Conservation (phyloP, 176 grass and related monocot genomes). For the Paspalum notatum region DNA sequence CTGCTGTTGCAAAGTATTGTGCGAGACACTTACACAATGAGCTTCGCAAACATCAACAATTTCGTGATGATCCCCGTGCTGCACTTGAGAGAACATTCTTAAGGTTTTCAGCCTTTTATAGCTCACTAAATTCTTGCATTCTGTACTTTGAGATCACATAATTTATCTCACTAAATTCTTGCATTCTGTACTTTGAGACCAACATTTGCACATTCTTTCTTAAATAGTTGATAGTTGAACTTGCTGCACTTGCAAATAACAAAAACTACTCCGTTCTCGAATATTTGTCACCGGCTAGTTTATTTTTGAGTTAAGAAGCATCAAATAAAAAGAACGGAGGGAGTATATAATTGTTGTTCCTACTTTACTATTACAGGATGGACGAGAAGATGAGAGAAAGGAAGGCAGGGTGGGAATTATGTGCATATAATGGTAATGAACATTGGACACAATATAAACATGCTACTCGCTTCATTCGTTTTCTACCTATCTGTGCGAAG, state of each 20-base stretch:
- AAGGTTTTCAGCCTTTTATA: slow-evolving; percentile 31
- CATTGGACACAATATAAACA: neutral
- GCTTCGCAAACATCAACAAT: slow-evolving; percentile 10
- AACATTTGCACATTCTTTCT: neutral
- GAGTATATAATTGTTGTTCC: neutral
- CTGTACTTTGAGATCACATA: neutral
- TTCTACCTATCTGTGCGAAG: neutral
- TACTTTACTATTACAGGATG: slow-evolving; percentile 46
- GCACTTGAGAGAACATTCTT: slow-evolving; percentile 29
- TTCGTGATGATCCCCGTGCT: neutral
- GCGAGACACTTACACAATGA: slow-evolving; percentile 42
- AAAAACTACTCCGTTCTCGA: neutral
- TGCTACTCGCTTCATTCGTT: neutral
- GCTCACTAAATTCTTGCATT: slow-evolving; percentile 8
- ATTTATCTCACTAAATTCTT: slow-evolving; percentile 16
- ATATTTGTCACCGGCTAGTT: too few species aligned
- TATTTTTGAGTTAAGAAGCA: too few species aligned
- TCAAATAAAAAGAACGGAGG: too few species aligned
- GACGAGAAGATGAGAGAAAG: slow-evolving; percentile 35
- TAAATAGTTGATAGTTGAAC: slow-evolving; percentile 14
- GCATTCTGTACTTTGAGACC: slow-evolving; percentile 3
- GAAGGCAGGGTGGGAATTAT: slow-evolving; percentile 37
- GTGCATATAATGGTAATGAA: neutral
- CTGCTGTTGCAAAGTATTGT: slow-evolving; percentile 45
- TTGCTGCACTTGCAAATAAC: neutral